Percentiles rank a stretch among this genome's conserved stretches.
Conservation (phyloP, 208 protist species). For the Trichomonas gallinae region DNA sequence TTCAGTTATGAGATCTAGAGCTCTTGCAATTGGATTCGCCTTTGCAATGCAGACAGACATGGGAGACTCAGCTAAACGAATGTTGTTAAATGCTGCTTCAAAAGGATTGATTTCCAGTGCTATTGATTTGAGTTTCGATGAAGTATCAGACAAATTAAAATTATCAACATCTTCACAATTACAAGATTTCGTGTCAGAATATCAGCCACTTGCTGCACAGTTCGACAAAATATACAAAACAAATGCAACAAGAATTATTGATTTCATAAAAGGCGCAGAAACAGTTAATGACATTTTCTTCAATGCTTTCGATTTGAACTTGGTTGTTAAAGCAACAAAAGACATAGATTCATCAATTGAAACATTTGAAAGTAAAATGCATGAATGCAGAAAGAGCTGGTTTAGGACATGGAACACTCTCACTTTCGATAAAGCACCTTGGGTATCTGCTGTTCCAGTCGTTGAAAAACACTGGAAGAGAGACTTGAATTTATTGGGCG, state of each 20-base stretch:
- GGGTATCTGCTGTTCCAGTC: not conserved
- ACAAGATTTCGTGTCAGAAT: not conserved
- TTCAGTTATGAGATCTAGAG: not conserved
- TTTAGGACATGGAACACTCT: not conserved
- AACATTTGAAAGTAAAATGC: not conserved
- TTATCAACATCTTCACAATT: not conserved
- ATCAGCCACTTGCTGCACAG: not conserved
- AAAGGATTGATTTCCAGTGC: not conserved
- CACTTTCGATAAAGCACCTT: not conserved
- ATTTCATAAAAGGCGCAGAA: not conserved
- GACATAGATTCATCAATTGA: not conserved
- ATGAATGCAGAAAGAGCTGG: not conserved
- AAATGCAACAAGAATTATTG: not conserved
- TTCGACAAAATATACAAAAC: not conserved
- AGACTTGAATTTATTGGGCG: not conserved
- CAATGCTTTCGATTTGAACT: not conserved
- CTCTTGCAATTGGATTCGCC: not conserved
- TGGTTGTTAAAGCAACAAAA: not conserved
- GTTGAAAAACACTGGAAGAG: not conserved
- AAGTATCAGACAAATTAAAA: not conserved
- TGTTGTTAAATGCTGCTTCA: not conserved
- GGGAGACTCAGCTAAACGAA: not conserved
- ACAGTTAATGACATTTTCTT: not conserved
- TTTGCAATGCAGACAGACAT: not conserved
- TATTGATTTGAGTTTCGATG: not conserved